These are phyloP conservation scores for Fomitopsis serialis DNA, from an alignment of 768 basidiomycete genomes.

Conservation along the genomic window DNA sequence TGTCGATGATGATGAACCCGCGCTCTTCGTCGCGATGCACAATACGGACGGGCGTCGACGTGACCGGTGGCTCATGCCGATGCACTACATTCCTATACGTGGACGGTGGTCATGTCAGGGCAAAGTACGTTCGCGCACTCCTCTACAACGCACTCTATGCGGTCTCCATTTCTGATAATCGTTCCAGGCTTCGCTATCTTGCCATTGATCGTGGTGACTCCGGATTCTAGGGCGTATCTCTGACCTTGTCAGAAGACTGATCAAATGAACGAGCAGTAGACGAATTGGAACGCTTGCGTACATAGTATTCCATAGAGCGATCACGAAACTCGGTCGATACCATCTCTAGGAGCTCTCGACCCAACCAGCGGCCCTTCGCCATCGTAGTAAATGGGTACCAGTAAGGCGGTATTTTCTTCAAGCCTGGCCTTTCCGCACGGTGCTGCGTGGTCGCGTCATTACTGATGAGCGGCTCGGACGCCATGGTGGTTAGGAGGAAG, in stretches of 20 bases:
- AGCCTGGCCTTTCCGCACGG: slow-evolving; percentile 26
- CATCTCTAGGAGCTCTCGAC: slow-evolving; percentile 83
- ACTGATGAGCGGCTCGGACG: slow-evolving; percentile 19
- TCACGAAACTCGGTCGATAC: slow-evolving; percentile 94
- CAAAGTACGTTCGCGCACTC: not conserved
- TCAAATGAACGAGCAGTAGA: not conserved
- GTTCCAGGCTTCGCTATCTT: slow-evolving; percentile 73
- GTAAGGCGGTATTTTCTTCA: slow-evolving; percentile 82
- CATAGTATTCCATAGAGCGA: slow-evolving; percentile 93
- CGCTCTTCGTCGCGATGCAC: slow-evolving; percentile 73
- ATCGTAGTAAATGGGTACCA: slow-evolving; percentile 93
- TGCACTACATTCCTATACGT: slow-evolving; percentile 78
- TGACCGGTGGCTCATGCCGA: slow-evolving; percentile 95
- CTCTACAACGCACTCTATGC: slow-evolving; percentile 65
- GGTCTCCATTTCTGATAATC: slow-evolving; percentile 80
- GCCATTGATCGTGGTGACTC: slow-evolving; percentile 96
- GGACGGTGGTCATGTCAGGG: too few relatives aligned
- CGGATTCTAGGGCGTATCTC: slow-evolving; percentile 78
- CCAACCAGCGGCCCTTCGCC: slow-evolving; percentile 89
- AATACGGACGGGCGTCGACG: slow-evolving; percentile 75
- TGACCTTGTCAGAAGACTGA: slow-evolving; percentile 18
- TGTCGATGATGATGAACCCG: slow-evolving; percentile 88
- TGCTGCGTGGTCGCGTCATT: not conserved
- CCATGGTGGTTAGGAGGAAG: slow-evolving; percentile 48
- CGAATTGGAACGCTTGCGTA: slow-evolving; percentile 35